These are phyloP conservation scores for Trichoderma guizhouense DNA, from an alignment of 2,329 filamentous ascomycete species.

Conservation along the genomic window DNA sequence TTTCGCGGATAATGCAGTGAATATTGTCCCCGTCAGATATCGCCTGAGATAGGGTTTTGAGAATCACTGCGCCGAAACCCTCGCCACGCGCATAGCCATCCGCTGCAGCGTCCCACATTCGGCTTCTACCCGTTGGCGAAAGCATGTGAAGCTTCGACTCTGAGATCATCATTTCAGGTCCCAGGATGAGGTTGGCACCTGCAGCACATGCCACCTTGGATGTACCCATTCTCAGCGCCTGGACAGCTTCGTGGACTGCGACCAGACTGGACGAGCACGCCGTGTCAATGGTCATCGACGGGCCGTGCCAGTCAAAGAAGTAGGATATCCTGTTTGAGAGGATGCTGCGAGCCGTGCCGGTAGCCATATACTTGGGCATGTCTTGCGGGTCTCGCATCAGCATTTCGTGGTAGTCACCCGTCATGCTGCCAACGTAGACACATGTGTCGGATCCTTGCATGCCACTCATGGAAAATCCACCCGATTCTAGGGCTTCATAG, in stretches of 20 bases:
- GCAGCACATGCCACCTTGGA: slow-evolving; percentile 32
- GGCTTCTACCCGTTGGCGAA: slow-evolving; percentile 33
- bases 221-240: slow-evolving; percentile 32
- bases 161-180: slow-evolving; percentile 11
- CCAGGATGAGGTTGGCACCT: slow-evolving; percentile 34
- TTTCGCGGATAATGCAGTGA: slow-evolving; percentile 26
- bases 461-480: slow-evolving; percentile 31
- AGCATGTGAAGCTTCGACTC: slow-evolving; percentile 33
- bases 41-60: slow-evolving; percentile 46
- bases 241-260: slow-evolving; percentile 25
- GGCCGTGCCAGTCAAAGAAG: slow-evolving; percentile 23
- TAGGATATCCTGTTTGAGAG: slow-evolving; percentile 32
- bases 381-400: slow-evolving; percentile 18
- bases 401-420: slow-evolving; percentile 22
- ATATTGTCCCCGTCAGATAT: slow-evolving; percentile 32
- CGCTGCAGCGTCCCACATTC: slow-evolving; percentile 42
- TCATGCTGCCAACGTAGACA: slow-evolving; percentile 29
- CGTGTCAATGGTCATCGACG: slow-evolving; percentile 32
- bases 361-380: slow-evolving; percentile 18
- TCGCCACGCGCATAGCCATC: slow-evolving; percentile 55
- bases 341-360: slow-evolving; percentile 33
- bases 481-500: slow-evolving; percentile 40
- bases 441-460: slow-evolving; percentile 23
- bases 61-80: slow-evolving; percentile 43
- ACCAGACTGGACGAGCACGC: slow-evolving; percentile 32